Base-by-base conservation (phyloP, 2,329 filamentous ascomycete genomes). In the Lojkania enalia region DNA sequence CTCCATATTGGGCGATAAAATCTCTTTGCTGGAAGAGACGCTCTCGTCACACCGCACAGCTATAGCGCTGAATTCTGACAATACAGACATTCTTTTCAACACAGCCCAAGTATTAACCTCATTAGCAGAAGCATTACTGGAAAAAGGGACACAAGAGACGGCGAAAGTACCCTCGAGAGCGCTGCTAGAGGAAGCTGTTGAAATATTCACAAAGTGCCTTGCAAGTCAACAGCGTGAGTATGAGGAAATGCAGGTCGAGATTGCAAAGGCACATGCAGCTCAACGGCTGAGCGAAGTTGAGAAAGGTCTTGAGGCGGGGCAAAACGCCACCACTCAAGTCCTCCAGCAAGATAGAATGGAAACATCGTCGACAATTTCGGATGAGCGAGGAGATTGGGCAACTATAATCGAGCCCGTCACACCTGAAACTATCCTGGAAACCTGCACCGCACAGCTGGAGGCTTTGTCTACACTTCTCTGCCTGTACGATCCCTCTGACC, bases 51-150 rank as follows among this genome's bases (percentile, higher is more conserved):
- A 88, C 64, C 77, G 77, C 43, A 77, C 79, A 60, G 85, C 85
- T 3, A 68, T 85, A 20, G 67, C 65, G 1, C 64, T 88, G 20
- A 77, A 84, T 16, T 75, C 79, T 37, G 76, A 82, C 30, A 87
- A 87, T 61, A 74, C 83, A 1, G 85, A 90, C 66, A 76, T 82
- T 4, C 71, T 87, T 6, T 90, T 88, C 73, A 90, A 89, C 61
- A 84, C 82, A 4, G 83, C 81, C 1, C 86, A 88, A 65, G 82
- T 87, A 3, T 72, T 88, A 27, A 85, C 81, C 0, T 82, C 79
- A 50, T 72, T 88, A 27, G 84, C 82, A 1, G 86, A 89, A 69
- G 72, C 72, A 2, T 63, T 81, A 5, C 72, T 77, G 1, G 79
- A 83, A 38, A 74, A 75, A n/a, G 76, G 75, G 31, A 74, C 77